A percentile compares a stretch with the other conserved stretches of the same genome.
phyloP scores from a whole-genome alignment of 2,329 filamentous ascomycete species.

The Gnomoniopsis sp. region DNA sequence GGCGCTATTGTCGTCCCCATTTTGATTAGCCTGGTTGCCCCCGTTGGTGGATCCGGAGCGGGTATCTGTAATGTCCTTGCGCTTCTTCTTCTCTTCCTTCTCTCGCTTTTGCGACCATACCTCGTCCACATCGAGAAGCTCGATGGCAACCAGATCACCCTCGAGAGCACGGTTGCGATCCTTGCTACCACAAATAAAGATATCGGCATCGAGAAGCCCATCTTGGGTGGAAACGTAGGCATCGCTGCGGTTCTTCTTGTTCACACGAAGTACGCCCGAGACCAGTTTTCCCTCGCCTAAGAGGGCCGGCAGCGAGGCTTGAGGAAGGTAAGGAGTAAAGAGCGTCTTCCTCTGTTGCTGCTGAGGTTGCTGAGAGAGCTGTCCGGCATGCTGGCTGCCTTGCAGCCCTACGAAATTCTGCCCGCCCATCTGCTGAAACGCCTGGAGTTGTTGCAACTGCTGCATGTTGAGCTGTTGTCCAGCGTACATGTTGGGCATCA shows the following conservation, averaged over 20 bases:
- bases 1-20: slow-evolving; percentile 57
- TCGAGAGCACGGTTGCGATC: slow-evolving; percentile 96
- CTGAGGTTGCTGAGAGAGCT: slow-evolving; percentile 65
- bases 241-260: slow-evolving; percentile 99
- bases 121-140: slow-evolving; percentile 95
- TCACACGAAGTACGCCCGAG: slow-evolving; percentile 92
- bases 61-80: slow-evolving; percentile 96
- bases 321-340: slow-evolving; percentile 95
- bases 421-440: slow-evolving; percentile 81
- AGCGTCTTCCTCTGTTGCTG: slow-evolving; percentile 96
- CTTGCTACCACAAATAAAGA: slow-evolving; percentile 99
- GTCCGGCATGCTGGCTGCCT: slow-evolving; percentile 70
- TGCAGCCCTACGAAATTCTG: slow-evolving; percentile 68
- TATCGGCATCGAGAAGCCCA: slow-evolving; percentile 85
- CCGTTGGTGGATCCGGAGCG: slow-evolving; percentile 73
- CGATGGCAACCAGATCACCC: slow-evolving; percentile 91
- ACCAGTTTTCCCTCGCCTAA: slow-evolving; percentile 91
- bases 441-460: slow-evolving; percentile 86
- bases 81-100: slow-evolving; percentile 99
- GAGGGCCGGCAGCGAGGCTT: slow-evolving; percentile 87
- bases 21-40: slow-evolving; percentile 60
- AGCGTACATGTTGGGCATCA: slow-evolving; percentile 79
- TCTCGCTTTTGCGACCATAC: slow-evolving; percentile 99
- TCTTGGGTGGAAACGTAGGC: slow-evolving; percentile 95
- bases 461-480: slow-evolving; percentile 85